phyloP scores from a whole-genome alignment of 768 basidiomycete genomes.

The Lactarius tabidus region DNA sequence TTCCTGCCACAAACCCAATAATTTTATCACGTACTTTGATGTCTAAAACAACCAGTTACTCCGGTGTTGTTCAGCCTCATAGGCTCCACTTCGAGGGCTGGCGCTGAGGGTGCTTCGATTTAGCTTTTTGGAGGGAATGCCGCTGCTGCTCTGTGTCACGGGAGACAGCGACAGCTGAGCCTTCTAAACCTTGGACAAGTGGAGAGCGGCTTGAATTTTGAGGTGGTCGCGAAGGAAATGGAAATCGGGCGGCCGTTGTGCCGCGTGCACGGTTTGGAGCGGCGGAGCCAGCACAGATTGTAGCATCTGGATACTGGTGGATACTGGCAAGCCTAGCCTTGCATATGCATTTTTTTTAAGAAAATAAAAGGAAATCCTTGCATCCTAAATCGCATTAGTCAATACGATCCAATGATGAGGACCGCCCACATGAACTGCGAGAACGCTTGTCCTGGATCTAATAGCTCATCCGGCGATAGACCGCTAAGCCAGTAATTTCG shows the following conservation, averaged over 20 bases:
- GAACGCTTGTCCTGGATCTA: slow-evolving; percentile 67
- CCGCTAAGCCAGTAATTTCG: slow-evolving; percentile 69
- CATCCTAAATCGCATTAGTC: slow-evolving; percentile 52
- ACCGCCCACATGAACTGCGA: slow-evolving; percentile 57
- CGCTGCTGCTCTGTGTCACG: slow-evolving; percentile 57
- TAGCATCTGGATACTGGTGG: slow-evolving; percentile 50
- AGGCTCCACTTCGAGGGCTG: slow-evolving; percentile 72
- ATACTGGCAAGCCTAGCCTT: slow-evolving; percentile 48
- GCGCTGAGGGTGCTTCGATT: slow-evolving; percentile 53
- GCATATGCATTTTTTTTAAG: slow-evolving; percentile 19
- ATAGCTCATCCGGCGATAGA: slow-evolving; percentile 90
- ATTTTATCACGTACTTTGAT: slow-evolving; percentile 59
- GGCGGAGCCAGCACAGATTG: slow-evolving; percentile 48
- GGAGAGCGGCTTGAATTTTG: slow-evolving; percentile 68
- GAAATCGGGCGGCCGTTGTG: background rate
- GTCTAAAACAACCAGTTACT: slow-evolving; percentile 68
- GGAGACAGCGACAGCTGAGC: background rate
- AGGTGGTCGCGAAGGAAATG: background rate
- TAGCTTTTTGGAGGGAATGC: slow-evolving; percentile 54
- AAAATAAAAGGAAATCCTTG: slow-evolving; percentile 29
- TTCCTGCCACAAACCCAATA: slow-evolving; percentile 89
- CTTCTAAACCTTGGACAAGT: slow-evolving; percentile 79
- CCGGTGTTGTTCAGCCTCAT: slow-evolving; percentile 80
- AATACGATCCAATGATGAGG: slow-evolving; percentile 28
- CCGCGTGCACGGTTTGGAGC: slow-evolving; percentile 36